Conservation (phyloP, 2,329 filamentous ascomycete genomes). For the Pyrenophora teres region DNA sequence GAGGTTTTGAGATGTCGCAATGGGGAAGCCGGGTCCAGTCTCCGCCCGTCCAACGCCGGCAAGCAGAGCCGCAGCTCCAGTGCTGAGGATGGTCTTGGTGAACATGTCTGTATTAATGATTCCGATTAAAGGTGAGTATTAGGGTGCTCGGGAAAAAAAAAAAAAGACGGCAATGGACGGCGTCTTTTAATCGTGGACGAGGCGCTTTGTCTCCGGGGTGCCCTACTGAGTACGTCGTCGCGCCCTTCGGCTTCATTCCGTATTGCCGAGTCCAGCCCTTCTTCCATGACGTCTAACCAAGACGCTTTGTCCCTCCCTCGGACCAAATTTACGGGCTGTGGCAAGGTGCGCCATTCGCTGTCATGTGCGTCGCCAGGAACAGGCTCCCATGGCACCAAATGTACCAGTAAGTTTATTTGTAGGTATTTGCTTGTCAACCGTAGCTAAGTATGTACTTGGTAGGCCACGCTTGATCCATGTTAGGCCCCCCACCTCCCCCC, state of each 20-base stretch:
- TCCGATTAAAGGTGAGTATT: too few species aligned
- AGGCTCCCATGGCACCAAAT: not conserved
- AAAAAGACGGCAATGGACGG: not conserved
- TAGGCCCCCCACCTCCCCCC: too few species aligned
- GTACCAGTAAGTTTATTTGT: not conserved
- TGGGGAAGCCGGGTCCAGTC: conserved; percentile 38
- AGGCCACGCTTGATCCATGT: not conserved
- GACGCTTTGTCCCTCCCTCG: not conserved
- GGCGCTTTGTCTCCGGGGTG: not conserved
- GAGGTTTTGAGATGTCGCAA: conserved; percentile 23
- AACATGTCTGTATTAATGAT: conserved; percentile 15
- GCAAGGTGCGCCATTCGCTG: not conserved
- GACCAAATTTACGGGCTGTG: too few species aligned
- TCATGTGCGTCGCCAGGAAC: not conserved
- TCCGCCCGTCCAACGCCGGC: conserved; percentile 24
- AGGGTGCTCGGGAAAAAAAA: too few species aligned
- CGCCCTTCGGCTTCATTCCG: too few species aligned
- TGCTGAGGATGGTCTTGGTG: conserved; percentile 15
- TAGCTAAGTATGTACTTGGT: not conserved
- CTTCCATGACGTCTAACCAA: not conserved
- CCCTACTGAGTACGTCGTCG: not conserved
- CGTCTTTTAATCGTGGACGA: not conserved
- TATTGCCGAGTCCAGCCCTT: not conserved
- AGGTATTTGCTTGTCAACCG: not conserved
- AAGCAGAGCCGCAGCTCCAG: conserved; percentile 19